These are phyloP conservation scores for Pterocarpus macrocarpus DNA, from an alignment of 306 rosid species.

Conservation along the genomic window DNA sequence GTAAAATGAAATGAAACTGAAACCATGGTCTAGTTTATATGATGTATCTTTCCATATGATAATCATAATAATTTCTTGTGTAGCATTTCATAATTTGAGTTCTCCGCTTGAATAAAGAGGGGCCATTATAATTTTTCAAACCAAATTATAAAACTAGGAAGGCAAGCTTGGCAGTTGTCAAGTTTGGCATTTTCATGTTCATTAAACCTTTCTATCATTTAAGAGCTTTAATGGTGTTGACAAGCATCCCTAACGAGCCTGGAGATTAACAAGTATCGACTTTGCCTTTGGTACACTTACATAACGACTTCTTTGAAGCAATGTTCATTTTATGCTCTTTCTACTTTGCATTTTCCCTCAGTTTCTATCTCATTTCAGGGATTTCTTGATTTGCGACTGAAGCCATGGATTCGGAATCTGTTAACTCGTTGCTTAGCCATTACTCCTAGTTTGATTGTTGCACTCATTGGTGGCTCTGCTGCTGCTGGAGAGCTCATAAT, in stretches of 20 bases:
- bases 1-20: neutral
- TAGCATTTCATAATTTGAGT: conserved; percentile 1
- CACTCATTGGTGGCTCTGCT: conserved; percentile 82
- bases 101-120: neutral
- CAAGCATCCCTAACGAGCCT: neutral
- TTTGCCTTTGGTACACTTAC: neutral
- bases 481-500: conserved; percentile 88
- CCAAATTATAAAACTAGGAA: neutral
- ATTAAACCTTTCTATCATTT: neutral
- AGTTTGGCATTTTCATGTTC: neutral
- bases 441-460: conserved; percentile 86
- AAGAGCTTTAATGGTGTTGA: neutral
- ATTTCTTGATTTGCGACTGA: conserved; percentile 74
- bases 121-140: neutral
- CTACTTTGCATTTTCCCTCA: conserved; percentile 3
- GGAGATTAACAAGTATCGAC: neutral
- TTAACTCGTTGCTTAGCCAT: conserved; percentile 84
- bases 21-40: neutral
- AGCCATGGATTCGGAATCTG: conserved; percentile 79
- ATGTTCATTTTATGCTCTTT: too few relatives aligned
- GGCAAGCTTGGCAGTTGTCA: neutral
- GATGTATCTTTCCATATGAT: neutral
- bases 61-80: neutral
- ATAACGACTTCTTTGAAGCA: too few relatives aligned
- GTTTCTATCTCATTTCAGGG: conserved; percentile 59